phyloP scores from a whole-genome alignment of 345 rosid genomes.

The Gossypium herbaceum region DNA sequence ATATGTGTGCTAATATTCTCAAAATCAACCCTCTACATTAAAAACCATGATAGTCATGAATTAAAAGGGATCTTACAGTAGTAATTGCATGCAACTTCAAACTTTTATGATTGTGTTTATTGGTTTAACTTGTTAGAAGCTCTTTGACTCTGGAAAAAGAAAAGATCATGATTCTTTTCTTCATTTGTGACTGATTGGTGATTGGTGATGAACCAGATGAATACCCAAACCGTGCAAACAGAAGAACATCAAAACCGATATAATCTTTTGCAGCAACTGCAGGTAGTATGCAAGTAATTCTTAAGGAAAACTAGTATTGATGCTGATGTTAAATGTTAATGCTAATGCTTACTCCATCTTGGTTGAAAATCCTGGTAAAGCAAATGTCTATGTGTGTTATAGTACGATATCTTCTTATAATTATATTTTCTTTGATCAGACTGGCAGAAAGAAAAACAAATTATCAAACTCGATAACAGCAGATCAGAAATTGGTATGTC shows the following conservation, averaged over 20 bases:
- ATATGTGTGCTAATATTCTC: not conserved
- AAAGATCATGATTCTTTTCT: not conserved
- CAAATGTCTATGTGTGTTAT: not conserved
- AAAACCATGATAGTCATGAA: not conserved
- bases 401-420: slow-evolving; percentile 2
- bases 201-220: slow-evolving; percentile 18
- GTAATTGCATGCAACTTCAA: not conserved
- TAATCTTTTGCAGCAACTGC: slow-evolving; percentile 8
- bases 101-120: not conserved
- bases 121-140: not conserved
- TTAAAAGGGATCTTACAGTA: slow-evolving; percentile 8
- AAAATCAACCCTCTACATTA: not conserved
- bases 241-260: slow-evolving; percentile 12
- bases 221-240: slow-evolving; percentile 14
- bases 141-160: not conserved
- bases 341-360: not conserved
- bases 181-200: not conserved
- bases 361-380: not conserved
- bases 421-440: slow-evolving; percentile 15
- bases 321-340: not conserved
- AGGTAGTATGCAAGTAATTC: slow-evolving; percentile 13
- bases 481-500: slow-evolving; percentile 21
- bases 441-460: slow-evolving; percentile 17
- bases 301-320: not conserved
- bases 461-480: not conserved